These are phyloP conservation scores for Aspergillus mulundensis DNA, from an alignment of 495 filamentous ascomycete genomes.

Conservation along the genomic window DNA sequence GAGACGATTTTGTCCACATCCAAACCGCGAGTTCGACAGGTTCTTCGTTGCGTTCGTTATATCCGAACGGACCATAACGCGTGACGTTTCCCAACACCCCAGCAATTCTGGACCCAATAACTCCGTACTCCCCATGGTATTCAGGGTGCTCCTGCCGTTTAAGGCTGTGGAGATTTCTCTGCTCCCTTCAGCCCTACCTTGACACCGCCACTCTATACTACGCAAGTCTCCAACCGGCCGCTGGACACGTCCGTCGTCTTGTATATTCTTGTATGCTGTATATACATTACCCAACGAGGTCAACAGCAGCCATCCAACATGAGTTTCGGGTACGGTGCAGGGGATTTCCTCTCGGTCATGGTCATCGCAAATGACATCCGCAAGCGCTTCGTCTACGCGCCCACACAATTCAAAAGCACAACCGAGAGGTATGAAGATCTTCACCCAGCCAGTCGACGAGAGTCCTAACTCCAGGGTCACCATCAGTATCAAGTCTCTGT, in stretches of 20 bases:
- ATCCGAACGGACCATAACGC: neutral
- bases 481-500: neutral
- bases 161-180: neutral
- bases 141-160: neutral
- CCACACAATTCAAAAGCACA: neutral
- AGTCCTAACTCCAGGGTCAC: neutral
- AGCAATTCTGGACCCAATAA: neutral
- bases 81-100: neutral
- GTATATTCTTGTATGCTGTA: neutral
- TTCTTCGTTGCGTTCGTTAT: neutral
- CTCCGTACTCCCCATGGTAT: neutral
- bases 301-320: neutral
- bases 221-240: neutral
- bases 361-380: neutral
- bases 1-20: neutral
- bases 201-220: neutral
- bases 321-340: conserved; percentile 1
- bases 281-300: neutral
- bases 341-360: neutral
- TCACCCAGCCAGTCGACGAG: neutral
- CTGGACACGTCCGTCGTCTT: neutral
- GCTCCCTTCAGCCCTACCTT: neutral
- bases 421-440: neutral
- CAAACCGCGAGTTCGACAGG: neutral
- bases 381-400: neutral